A percentile compares a stretch with the other conserved stretches of the same genome.
Conservation (phyloP, 352 stramenopile genomes). For the Globisporangium heterothallicum region DNA sequence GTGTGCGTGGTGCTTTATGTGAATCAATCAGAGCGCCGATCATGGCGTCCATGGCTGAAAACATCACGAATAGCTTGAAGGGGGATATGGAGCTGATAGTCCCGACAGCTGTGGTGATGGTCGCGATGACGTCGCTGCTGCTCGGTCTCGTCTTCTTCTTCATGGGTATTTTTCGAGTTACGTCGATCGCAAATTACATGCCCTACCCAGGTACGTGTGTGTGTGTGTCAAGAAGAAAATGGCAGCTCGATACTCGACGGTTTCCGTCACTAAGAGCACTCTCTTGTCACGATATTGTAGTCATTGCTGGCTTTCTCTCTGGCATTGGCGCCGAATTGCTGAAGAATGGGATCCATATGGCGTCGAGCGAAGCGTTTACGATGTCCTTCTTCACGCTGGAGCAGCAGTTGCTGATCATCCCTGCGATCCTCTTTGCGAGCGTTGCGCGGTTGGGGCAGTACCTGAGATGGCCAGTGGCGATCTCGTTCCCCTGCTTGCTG, state of each 20-base stretch:
- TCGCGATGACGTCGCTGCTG: constrained; percentile 57
- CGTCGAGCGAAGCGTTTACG: constrained; percentile 47
- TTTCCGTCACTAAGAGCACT: not conserved
- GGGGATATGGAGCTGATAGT: constrained; percentile 57
- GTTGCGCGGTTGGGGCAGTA: constrained; percentile 56
- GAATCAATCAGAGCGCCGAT: constrained; percentile 37
- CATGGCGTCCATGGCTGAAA: constrained; percentile 68
- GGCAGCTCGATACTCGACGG: too few relatives aligned
- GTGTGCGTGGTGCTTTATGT: not conserved
- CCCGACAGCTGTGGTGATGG: constrained; percentile 68
- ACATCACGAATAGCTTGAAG: constrained; percentile 54
- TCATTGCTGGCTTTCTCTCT: constrained; percentile 78
- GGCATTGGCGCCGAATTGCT: constrained; percentile 74
- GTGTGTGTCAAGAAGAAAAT: not conserved
- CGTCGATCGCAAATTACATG: constrained; percentile 82
- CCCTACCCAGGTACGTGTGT: constrained; percentile 48
- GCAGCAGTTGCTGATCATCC: constrained; percentile 48
- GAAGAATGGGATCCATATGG: constrained; percentile 80
- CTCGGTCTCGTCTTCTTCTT: constrained; percentile 58
- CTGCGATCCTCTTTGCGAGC: constrained; percentile 50
- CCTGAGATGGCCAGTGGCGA: constrained; percentile 51
- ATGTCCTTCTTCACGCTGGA: constrained; percentile 49
- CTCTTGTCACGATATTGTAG: constrained; percentile 6
- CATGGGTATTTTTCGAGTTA: constrained; percentile 67
- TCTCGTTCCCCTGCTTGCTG: constrained; percentile 70